Conservation (phyloP, 2,329 filamentous ascomycete genomes). For the Didymella keratinophila region DNA sequence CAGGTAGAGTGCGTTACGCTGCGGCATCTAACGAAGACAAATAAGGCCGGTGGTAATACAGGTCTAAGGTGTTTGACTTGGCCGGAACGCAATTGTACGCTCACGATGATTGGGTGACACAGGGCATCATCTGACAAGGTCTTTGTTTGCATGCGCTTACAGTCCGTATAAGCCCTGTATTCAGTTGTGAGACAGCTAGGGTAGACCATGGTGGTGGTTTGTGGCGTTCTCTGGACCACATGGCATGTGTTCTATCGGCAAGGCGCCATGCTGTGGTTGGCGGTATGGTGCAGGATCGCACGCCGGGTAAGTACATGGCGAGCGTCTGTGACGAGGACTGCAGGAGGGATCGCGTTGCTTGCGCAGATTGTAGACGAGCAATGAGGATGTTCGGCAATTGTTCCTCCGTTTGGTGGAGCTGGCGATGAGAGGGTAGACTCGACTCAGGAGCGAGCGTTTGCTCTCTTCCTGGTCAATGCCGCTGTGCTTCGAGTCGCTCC, state of each 20-base stretch:
- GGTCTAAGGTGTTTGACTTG: slow-evolving; percentile 7
- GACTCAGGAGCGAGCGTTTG: background rate
- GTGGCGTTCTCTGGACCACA: slow-evolving; percentile 15
- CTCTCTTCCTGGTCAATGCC: background rate
- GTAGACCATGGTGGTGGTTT: slow-evolving; percentile 1
- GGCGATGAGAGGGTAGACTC: background rate
- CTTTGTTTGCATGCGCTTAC: slow-evolving; percentile 15
- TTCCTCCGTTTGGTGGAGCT: background rate
- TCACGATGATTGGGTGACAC: slow-evolving; percentile 18
- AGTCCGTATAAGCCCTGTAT: slow-evolving; percentile 8
- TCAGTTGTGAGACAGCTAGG: slow-evolving; percentile 2
- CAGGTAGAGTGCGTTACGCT: background rate
- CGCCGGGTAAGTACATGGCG: background rate
- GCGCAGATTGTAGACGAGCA: background rate
- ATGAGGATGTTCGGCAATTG: background rate
- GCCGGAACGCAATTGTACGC: slow-evolving; percentile 9
- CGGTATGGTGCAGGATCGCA: slow-evolving; percentile 6
- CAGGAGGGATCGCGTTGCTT: background rate
- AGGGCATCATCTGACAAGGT: slow-evolving; percentile 20
- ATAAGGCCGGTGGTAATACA: slow-evolving; percentile 12
- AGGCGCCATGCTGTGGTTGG: slow-evolving; percentile 4
- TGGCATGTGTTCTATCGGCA: slow-evolving; percentile 7
- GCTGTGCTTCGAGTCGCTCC: slow-evolving; percentile 4
- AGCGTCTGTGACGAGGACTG: background rate
- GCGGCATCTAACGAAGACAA: slow-evolving; percentile 4